Evolutionary conservation across 2,329 filamentous ascomycete species (phyloP), one percentile per base, ranked within the genome.

Genomic region (Exophiala aquamarina): DNA sequence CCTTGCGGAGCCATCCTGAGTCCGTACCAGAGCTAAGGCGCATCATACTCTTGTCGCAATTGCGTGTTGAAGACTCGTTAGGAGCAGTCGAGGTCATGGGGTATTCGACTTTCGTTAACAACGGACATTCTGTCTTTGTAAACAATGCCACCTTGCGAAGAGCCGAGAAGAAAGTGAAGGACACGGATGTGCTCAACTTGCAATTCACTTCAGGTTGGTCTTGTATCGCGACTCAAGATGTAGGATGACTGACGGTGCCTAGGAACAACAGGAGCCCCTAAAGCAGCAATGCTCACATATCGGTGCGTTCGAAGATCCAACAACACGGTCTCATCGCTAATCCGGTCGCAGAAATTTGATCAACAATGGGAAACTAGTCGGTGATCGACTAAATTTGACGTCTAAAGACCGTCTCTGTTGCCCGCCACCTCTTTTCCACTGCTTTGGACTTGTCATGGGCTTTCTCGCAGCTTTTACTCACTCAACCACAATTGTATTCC

Each of bases 391-490:
- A 90, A 80, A 84, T 0, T 77, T 97, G 8, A 84, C 78, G 0
- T 74, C 84, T 0, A 57, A 72, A 0, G 92, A 97, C 66, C 76
- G 84, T 4, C 82, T 84, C 13, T 80, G 77, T 62, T 83, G 79
- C 56, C 79, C 81, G 5, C 81, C 81, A 4, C 81, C 72, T 4
- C 59, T 75, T 1, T 75, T 75, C 41, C 72, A 75, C 72, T 97
- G 92, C 70, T 97, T 97, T 66, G 92, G 92, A 41, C 84, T 79
- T 60, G 85, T 96, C 3, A 74, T 96, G 2, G 92, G 92, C n/a
- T 93, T 93, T 70, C 93, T 95, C 86, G 90, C 91, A 0, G 92
- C 89, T 0, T 89, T 87, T 1, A 95, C 90, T 0, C 83, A 86
- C 50, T 76, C 89, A 49, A 82, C 88, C 0, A 75, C 84, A n/a